These are phyloP conservation scores for Tylopilus balloui DNA, from an alignment of 768 basidiomycete genomes.

Conservation along the genomic window DNA sequence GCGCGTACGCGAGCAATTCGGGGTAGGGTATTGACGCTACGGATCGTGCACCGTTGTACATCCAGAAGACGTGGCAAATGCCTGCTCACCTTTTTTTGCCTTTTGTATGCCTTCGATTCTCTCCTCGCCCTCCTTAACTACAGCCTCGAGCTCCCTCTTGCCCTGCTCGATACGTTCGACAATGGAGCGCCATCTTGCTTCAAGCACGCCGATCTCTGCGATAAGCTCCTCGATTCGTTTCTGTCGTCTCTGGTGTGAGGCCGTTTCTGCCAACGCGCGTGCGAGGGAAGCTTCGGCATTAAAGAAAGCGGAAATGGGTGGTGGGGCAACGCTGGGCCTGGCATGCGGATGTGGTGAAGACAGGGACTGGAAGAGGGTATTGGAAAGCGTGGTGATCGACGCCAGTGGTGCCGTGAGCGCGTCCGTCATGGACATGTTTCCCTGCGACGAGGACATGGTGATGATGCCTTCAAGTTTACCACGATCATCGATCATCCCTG, in stretches of 20 bases:
- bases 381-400: constrained; percentile 58
- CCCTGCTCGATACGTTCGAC: constrained; percentile 61
- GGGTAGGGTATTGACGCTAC: constrained; percentile 78
- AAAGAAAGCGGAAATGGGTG: constrained; percentile 53
- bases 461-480: too few relatives aligned
- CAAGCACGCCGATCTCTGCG: constrained; percentile 63
- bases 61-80: background rate
- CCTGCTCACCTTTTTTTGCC: constrained; percentile 59
- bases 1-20: constrained; percentile 78
- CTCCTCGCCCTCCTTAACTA: constrained; percentile 73
- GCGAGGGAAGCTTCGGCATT: constrained; percentile 63
- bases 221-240: constrained; percentile 68
- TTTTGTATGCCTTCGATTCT: constrained; percentile 64
- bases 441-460: constrained; percentile 9
- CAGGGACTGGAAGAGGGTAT: constrained; percentile 66
- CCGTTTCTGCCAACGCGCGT: constrained; percentile 57
- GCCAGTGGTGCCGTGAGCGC: constrained; percentile 59
- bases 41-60: background rate
- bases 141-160: constrained; percentile 61
- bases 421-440: constrained; percentile 47
- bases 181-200: constrained; percentile 64
- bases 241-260: constrained; percentile 73
- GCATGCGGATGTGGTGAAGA: constrained; percentile 51
- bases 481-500: too few relatives aligned
- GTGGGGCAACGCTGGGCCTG: constrained; percentile 33